These are phyloP conservation scores for Dioscorea alata DNA, from an alignment of 106 monocot species.

Conservation along the genomic window DNA sequence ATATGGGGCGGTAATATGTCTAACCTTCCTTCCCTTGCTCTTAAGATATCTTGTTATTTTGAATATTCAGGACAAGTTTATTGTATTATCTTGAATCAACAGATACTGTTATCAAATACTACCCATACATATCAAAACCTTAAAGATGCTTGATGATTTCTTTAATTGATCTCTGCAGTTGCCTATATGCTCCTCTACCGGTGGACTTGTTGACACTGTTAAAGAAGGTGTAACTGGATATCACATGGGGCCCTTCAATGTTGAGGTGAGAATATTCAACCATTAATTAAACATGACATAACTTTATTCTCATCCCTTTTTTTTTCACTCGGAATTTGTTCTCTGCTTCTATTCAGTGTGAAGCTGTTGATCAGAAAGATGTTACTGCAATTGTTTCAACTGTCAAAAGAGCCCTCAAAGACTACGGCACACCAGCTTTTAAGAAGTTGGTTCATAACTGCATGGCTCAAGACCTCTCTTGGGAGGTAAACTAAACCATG, in stretches of 20 bases:
- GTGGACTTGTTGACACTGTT: slow-evolving; percentile 84
- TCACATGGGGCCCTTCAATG: slow-evolving; percentile 79
- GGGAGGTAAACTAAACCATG: slow-evolving; percentile 60
- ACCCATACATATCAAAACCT: too few relatives aligned
- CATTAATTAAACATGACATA: not conserved
- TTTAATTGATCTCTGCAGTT: slow-evolving; percentile 34
- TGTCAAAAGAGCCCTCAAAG: slow-evolving; percentile 45
- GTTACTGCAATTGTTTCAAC: slow-evolving; percentile 41
- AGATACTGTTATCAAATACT: too few relatives aligned
- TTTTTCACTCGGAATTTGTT: not conserved
- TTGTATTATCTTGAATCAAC: too few relatives aligned
- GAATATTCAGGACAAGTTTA: too few relatives aligned
- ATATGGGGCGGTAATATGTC: slow-evolving; percentile 54
- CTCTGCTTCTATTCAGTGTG: slow-evolving; percentile 40
- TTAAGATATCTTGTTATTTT: too few relatives aligned
- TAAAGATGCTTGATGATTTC: too few relatives aligned
- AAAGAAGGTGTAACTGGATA: slow-evolving; percentile 78
- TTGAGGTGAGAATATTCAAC: slow-evolving; percentile 36
- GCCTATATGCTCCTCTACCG: slow-evolving; percentile 49
- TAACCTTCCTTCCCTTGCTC: not conserved
- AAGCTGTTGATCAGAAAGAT: slow-evolving; percentile 50
- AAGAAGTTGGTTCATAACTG: slow-evolving; percentile 74
- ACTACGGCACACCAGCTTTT: slow-evolving; percentile 52
- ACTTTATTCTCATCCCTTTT: too few relatives aligned
- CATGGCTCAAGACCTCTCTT: slow-evolving; percentile 90